Evolutionary conservation across 176 grass and related monocot genomes (phyloP).

Genomic region (Cymbopogon citratus): DNA sequence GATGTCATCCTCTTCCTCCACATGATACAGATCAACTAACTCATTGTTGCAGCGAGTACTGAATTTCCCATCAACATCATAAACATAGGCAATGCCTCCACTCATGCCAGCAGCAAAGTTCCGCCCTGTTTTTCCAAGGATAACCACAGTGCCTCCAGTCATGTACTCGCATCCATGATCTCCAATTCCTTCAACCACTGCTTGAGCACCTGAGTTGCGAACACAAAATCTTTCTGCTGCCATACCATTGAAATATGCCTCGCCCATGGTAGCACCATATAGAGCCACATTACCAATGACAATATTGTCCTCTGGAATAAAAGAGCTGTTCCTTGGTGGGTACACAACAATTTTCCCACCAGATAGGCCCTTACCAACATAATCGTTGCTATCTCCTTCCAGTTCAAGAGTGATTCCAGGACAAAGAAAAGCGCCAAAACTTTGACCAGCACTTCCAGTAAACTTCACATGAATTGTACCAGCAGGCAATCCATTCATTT

Average conservation of each 20-base stretch:
- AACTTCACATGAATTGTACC: constrained; percentile 88
- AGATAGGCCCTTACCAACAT: constrained; percentile 97
- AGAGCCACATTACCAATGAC: constrained; percentile 97
- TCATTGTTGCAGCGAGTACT: constrained; percentile 65
- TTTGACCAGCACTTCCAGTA: constrained; percentile 87
- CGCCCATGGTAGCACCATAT: constrained; percentile 87
- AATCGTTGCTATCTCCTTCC: constrained; percentile 98
- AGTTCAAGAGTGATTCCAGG: constrained; percentile 93
- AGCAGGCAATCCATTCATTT: constrained; percentile 65
- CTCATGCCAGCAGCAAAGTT: constrained; percentile 99
- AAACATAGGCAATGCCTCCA: constrained; percentile 88
- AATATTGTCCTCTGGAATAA: constrained; percentile 89
- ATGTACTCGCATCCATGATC: constrained; percentile 99
- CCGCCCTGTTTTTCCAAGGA: constrained; percentile 89
- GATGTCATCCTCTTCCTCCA: constrained; percentile 89
- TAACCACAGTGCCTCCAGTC: constrained; percentile 89
- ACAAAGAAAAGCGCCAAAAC: constrained; percentile 89
- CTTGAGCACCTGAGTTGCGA: constrained; percentile 90
- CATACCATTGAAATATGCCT: constrained; percentile 99
- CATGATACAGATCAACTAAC: constrained; percentile 81
- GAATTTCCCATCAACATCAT: constrained; percentile 86
- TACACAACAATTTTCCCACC: constrained; percentile 95
- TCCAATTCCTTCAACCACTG: constrained; percentile 98
- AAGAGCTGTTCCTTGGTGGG: constrained; percentile 71
- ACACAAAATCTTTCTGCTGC: constrained; percentile 98